Evolutionary conservation across 2,329 filamentous ascomycete species (phyloP).

Genomic region (Sphaceloma murrayae): DNA sequence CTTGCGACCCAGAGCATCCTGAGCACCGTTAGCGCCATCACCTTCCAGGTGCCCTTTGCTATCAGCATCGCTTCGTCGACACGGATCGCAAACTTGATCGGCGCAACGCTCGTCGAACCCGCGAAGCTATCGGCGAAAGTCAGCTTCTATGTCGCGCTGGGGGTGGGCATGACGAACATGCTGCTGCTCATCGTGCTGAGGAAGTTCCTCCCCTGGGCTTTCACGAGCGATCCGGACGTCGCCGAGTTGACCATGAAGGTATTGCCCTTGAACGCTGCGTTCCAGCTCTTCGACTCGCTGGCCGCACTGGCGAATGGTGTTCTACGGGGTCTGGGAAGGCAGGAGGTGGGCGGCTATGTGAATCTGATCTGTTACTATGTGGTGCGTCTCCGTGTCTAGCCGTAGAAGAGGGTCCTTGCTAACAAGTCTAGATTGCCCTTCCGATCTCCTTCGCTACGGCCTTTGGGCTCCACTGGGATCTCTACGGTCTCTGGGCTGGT

Average conservation of each 20-base stretch:
- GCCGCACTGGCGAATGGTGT: slow-evolving; percentile 72
- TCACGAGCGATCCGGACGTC: slow-evolving; percentile 58
- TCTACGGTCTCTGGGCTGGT: slow-evolving; percentile 66
- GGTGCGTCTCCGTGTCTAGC: slow-evolving; percentile 23
- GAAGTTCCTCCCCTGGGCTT: slow-evolving; percentile 63
- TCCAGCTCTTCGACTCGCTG: slow-evolving; percentile 81
- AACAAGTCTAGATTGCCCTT: slow-evolving; percentile 49
- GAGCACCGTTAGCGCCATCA: slow-evolving; percentile 32
- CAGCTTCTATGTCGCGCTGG: slow-evolving; percentile 53
- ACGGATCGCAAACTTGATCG: slow-evolving; percentile 81
- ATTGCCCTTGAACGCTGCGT: slow-evolving; percentile 71
- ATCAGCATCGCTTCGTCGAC: slow-evolving; percentile 83
- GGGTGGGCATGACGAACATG: slow-evolving; percentile 72
- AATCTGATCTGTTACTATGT: slow-evolving; percentile 79
- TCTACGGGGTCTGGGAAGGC: slow-evolving; percentile 73
- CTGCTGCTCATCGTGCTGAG: slow-evolving; percentile 55
- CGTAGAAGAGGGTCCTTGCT: not conserved
- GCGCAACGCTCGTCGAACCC: slow-evolving; percentile 68
- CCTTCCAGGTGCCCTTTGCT: slow-evolving; percentile 56
- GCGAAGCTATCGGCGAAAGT: slow-evolving; percentile 71
- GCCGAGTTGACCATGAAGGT: slow-evolving; percentile 55
- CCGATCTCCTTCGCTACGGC: slow-evolving; percentile 70
- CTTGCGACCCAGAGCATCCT: slow-evolving; percentile 85
- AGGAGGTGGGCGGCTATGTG: slow-evolving; percentile 80
- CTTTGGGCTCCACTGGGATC: slow-evolving; percentile 65